Evolutionary conservation across 2,329 filamentous ascomycete species (phyloP).

Genomic region (Cercospora sesami): DNA sequence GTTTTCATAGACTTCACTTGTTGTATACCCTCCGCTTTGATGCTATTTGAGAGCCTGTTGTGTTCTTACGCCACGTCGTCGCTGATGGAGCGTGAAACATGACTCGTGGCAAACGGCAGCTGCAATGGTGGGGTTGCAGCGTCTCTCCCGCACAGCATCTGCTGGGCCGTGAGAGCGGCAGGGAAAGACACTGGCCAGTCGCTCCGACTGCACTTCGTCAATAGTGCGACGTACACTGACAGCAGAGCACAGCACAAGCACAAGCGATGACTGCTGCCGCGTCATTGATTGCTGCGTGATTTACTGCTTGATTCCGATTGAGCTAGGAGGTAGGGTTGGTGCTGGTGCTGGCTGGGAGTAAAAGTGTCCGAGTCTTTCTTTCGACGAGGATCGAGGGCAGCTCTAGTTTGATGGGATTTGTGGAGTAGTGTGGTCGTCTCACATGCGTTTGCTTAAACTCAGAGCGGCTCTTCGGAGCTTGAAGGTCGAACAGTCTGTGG

Average conservation of each 20-base stretch:
- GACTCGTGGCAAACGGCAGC: slow-evolving; percentile 5
- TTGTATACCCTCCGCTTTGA: background rate
- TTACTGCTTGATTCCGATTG: background rate
- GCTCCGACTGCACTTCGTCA: background rate
- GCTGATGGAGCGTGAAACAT: background rate
- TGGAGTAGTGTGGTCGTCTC: background rate
- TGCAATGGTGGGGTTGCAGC: background rate
- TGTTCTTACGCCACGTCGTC: background rate
- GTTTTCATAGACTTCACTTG: background rate
- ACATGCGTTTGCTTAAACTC: slow-evolving; percentile 1
- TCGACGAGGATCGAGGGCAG: slow-evolving; percentile 9
- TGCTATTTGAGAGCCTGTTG: no score
- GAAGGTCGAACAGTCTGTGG: background rate
- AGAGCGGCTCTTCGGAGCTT: background rate
- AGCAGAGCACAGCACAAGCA: background rate
- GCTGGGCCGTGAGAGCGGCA: background rate
- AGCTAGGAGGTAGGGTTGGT: background rate
- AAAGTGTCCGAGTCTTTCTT: slow-evolving; percentile 11
- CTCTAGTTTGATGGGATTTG: slow-evolving; percentile 5
- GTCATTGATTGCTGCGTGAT: background rate
- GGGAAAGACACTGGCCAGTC: background rate
- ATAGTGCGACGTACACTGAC: background rate
- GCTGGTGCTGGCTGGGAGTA: background rate
- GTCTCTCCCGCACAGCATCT: background rate
- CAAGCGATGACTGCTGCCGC: background rate